Conservation (phyloP, 2,329 filamentous ascomycete genomes). For the Camillea tinctor region DNA sequence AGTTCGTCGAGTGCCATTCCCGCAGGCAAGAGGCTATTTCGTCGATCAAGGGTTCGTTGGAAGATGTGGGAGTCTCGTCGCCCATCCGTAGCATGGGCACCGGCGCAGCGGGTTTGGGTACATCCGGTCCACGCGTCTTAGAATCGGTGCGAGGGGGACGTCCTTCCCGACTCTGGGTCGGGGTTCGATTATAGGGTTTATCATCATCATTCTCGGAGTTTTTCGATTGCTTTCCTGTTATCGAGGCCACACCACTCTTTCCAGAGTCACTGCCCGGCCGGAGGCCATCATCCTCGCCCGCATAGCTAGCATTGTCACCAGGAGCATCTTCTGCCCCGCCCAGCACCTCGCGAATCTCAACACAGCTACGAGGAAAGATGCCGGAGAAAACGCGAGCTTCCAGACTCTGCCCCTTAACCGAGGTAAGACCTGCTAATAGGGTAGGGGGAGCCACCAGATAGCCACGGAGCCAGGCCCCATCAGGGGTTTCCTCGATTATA, state of each 20-base stretch:
- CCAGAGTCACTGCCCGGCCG: slow-evolving; percentile 48
- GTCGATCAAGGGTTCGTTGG: slow-evolving; percentile 87
- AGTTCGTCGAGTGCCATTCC: slow-evolving; percentile 97
- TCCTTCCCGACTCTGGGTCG: neutral
- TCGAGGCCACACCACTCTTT: slow-evolving; percentile 50
- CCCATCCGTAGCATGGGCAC: slow-evolving; percentile 98
- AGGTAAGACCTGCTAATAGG: slow-evolving; percentile 86
- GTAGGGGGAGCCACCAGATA: slow-evolving; percentile 95
- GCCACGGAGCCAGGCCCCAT: slow-evolving; percentile 90
- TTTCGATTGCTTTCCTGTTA: slow-evolving; percentile 36
- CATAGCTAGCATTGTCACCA: slow-evolving; percentile 39
- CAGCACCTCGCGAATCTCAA: slow-evolving; percentile 90
- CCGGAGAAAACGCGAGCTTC: slow-evolving; percentile 98
- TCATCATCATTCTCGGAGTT: slow-evolving; percentile 19
- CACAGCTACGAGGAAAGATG: slow-evolving; percentile 92
- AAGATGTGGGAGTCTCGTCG: slow-evolving; percentile 89
- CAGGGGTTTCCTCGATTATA: slow-evolving; percentile 93
- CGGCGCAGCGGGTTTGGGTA: slow-evolving; percentile 76
- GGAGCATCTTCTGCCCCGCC: slow-evolving; percentile 63
- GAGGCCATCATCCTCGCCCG: slow-evolving; percentile 32
- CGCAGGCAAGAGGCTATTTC: slow-evolving; percentile 95
- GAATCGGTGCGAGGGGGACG: neutral
- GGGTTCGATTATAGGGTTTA: slow-evolving; percentile 22
- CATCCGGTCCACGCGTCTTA: neutral
- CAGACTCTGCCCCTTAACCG: slow-evolving; percentile 85